Base-by-base conservation (phyloP, 441 rosid genomes). In the Daphne laureola region DNA sequence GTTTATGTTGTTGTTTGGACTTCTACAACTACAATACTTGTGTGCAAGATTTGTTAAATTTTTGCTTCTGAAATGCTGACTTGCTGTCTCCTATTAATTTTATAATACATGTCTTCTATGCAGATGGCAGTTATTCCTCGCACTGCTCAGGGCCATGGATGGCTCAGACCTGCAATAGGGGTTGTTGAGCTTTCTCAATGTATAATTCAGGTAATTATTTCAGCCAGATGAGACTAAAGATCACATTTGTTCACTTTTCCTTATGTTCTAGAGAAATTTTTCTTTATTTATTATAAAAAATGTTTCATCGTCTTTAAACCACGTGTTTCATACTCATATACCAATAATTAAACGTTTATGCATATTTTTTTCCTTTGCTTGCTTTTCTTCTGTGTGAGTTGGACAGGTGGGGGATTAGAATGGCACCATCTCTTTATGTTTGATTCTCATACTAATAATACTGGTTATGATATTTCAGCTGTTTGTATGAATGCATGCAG, bases 91-190 rank as follows among this genome's bases (percentile, higher is more conserved):
- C 38, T 55, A 55, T 41, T 38, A 11, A 7, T 58, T 36, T 46
- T 36, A 31, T 54, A 21, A 16, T 46, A 26, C 17, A 23, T 53
- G 25, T 49, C 25, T 21, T 4, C 25, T 55, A 18, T 65, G 68
- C 82, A 93, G 99, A 87, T 93, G 96, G 96, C 99, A 11, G 73
- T 93, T 65, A 70, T 79, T 61, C 97, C 99, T 3, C 96, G 90
- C 36, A 85, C 84, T 55, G 69, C 87, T 16, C 95, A 80, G 72
- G 96, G 93, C 51, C 95, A 83, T 79, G 99, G 99, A 70, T 90
- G 99, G 99, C 78, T 90, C 67, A 87, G 99, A 69, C 99, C 99
- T 67, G 97, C 96, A 26, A 64, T 73, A 46, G 99, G 97, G 64
- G 95, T 93, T 54, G 74, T 78, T 66, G 98, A 93, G 71, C 96